Evolutionary conservation across 2,329 filamentous ascomycete genomes (phyloP).

Genomic region (Periconia sp.): DNA sequence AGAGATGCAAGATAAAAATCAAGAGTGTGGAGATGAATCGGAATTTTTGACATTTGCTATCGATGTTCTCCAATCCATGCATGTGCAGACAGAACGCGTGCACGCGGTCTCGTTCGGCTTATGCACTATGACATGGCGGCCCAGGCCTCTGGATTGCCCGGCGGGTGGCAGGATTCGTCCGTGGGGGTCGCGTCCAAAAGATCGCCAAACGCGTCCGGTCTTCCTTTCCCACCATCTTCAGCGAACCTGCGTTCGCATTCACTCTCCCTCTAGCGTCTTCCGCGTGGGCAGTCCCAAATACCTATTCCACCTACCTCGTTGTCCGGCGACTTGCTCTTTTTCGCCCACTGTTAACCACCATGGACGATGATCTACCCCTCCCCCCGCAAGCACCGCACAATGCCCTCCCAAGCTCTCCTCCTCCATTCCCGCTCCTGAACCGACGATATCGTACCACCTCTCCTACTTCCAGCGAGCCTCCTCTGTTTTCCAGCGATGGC

Average conservation of each 20-base stretch:
- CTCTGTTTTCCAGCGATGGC: slow-evolving; percentile 38
- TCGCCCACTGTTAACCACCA: slow-evolving; percentile 1
- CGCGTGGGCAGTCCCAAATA: too few relatives aligned
- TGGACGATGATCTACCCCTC: slow-evolving; percentile 27
- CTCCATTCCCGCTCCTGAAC: slow-evolving; percentile 20
- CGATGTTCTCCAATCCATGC: too few relatives aligned
- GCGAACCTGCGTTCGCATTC: not conserved
- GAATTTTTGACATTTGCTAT: too few relatives aligned
- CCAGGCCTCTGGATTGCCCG: not conserved
- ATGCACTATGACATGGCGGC: not conserved
- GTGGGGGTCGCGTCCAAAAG: slow-evolving; percentile 2
- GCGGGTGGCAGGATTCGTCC: not conserved
- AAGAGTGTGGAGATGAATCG: too few relatives aligned
- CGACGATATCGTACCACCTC: slow-evolving; percentile 17
- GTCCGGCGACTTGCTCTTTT: not conserved
- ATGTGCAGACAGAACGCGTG: too few relatives aligned
- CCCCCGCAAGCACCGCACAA: slow-evolving; percentile 15
- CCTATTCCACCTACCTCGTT: not conserved
- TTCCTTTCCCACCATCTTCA: not conserved
- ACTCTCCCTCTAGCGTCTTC: not conserved
- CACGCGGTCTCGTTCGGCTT: too few relatives aligned
- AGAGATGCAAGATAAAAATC: too few relatives aligned
- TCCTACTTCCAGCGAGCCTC: slow-evolving; percentile 35
- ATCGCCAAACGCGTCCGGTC: slow-evolving; percentile 1
- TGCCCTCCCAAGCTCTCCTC: slow-evolving; percentile 25